phyloP scores from a whole-genome alignment of 2,329 filamentous ascomycete genomes.

The Onygenales sp. region DNA sequence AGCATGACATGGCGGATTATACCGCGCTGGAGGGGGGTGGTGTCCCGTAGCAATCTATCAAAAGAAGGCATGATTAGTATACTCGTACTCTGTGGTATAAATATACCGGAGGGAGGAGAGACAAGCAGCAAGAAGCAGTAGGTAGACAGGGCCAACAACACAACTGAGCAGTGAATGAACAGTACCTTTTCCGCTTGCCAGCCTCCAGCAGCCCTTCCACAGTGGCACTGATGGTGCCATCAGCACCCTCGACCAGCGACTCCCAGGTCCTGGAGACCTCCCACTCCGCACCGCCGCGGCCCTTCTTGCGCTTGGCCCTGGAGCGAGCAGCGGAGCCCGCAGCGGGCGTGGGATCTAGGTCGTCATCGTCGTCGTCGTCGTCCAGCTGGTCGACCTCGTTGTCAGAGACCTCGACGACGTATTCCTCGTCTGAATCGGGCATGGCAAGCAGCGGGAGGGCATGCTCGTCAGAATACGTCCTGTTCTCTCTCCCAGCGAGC shows the following conservation, averaged over 20 bases:
- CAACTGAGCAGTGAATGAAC: neutral
- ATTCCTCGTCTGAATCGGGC: constrained; percentile 44
- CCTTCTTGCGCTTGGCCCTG: constrained; percentile 25
- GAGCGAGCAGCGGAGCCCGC: neutral
- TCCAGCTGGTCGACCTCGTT: constrained; percentile 29
- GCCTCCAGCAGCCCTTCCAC: constrained; percentile 70
- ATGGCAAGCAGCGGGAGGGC: constrained; percentile 14
- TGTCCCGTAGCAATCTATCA: constrained; percentile 73
- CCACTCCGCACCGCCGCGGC: constrained; percentile 32
- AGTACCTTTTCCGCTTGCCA: constrained; percentile 63
- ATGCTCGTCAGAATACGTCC: neutral
- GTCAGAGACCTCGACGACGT: constrained; percentile 41
- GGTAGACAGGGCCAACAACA: no score
- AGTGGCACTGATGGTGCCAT: constrained; percentile 63
- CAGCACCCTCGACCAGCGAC: constrained; percentile 64
- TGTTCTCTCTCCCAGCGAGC: neutral
- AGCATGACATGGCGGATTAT: constrained; percentile 96
- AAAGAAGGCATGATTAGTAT: constrained; percentile 1
- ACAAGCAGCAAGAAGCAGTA: neutral
- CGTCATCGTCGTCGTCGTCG: constrained; percentile 17
- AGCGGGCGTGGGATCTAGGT: constrained; percentile 5
- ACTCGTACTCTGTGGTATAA: neutral
- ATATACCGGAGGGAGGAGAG: neutral
- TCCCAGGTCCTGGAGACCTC: constrained; percentile 50
- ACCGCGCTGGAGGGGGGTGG: constrained; percentile 86